Percentiles rank a stretch among this genome's conserved stretches.
These are phyloP conservation scores for Sicyos baderoa DNA, from an alignment of 306 rosid genomes.

Conservation along the genomic window DNA sequence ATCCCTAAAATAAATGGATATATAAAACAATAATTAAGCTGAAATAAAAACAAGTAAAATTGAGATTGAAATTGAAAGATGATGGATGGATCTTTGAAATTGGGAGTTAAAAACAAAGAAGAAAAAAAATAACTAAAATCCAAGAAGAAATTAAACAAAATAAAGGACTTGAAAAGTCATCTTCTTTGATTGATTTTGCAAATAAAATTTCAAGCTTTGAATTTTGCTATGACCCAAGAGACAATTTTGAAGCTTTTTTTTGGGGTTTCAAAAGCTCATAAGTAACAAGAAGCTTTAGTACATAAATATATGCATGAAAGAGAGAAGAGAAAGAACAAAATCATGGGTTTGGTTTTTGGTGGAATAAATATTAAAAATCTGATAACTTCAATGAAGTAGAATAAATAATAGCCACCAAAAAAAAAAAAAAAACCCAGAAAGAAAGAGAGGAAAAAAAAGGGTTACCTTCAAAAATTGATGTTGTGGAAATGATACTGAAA, in stretches of 20 bases:
- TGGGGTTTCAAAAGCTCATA: constrained; percentile 27
- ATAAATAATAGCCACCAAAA: constrained; percentile 41
- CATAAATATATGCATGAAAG: constrained; percentile 17
- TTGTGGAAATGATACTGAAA: constrained; percentile 33
- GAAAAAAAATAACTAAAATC: no score
- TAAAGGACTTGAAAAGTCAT: no score
- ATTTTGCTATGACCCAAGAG: no score
- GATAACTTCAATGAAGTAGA: constrained; percentile 52
- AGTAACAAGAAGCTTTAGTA: constrained; percentile 30
- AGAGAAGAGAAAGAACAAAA: constrained; percentile 26
- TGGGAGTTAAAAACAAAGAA: no score
- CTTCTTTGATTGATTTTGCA: no score
- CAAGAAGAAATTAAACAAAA: no score
- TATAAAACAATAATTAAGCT: no score
- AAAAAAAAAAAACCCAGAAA: constrained; percentile 23
- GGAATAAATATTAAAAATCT: constrained; percentile 19
- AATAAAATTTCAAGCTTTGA: no score
- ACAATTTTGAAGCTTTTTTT: constrained; percentile 19
- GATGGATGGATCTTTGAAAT: no score
- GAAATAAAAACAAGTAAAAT: no score
- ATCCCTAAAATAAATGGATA: no score
- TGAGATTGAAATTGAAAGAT: no score
- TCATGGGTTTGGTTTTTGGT: constrained; percentile 22
- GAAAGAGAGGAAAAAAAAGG: constrained; percentile 18
- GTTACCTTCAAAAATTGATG: constrained; percentile 26